Evolutionary conservation across 2,329 filamentous ascomycete genomes (phyloP), one percentile per base, ranked within the genome.

Genomic region (Ceratocystis albifundus): DNA sequence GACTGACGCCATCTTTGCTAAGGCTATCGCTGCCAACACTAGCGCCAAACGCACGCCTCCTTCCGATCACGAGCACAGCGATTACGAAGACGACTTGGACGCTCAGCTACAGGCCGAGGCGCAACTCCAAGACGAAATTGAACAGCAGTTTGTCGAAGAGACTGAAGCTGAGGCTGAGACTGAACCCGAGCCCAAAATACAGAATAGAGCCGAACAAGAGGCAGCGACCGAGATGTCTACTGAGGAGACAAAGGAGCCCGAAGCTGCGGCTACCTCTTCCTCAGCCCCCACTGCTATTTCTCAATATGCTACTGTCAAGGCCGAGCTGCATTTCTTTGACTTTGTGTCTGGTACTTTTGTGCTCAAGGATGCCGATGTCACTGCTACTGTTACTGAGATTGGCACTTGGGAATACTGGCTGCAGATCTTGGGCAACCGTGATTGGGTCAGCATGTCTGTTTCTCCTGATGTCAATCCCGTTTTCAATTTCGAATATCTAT

Each of bases 401-500:
- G 93, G 92, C 6, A 84, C 87, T 66, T 99, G 94, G 94, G 84
- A 94, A 70, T 99, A 97, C 77, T 97, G 91, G 91, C 80, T 99
- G 41, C 90, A 96, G 73, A 87, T 97, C 66, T 87, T 88, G 69
- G 80, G 84, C 48, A 84, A 89, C 44, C 86, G 85, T 72, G 86
- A 92, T 65, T 96, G 91, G 90, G 80, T 99, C 1, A 91, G 91
- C 25, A 89, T 96, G 70, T 83, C 88, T 1, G 85, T 99, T 36
- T 80, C 91, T 36, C 88, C 90, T 5, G 94, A 99, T 71, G 90
- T 97, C 75, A 97, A 97, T 72, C 94, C 94, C 0, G 92, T 99
- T 22, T 99, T 97, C 80, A 97, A 97, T 77, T 97, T 96, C 70
- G 94, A 99, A 75, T 97, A 93, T 72, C 81, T 96, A n/a, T 97